phyloP scores from a whole-genome alignment of 1,284 basidiomycete species.

The Ceratobasidium theobromae region DNA sequence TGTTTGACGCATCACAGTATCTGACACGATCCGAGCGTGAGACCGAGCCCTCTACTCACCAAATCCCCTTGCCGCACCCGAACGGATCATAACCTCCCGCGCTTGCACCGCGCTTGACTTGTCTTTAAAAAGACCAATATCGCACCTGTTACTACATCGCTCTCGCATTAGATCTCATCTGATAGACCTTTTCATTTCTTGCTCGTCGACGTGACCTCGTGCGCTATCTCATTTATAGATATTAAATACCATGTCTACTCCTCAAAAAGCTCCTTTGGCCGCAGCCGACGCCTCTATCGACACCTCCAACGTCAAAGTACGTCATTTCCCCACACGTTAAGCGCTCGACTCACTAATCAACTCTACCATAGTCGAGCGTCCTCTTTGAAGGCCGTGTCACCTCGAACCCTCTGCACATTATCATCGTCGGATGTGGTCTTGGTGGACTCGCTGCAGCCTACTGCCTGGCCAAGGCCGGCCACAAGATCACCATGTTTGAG shows the following conservation, averaged over 20 bases:
- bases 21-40: conserved; percentile 26
- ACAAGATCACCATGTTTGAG: conserved; percentile 51
- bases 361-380: background rate
- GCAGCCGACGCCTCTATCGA: conserved; percentile 18
- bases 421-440: conserved; percentile 53
- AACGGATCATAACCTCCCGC: conserved; percentile 24
- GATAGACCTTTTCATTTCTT: background rate
- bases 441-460: conserved; percentile 53
- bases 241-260: background rate
- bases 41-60: conserved; percentile 27
- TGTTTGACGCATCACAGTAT: background rate
- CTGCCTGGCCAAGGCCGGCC: conserved; percentile 50
- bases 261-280: background rate
- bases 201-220: background rate
- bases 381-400: conserved; percentile 38
- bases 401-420: conserved; percentile 46
- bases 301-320: background rate
- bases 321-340: background rate
- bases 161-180: conserved; percentile 16
- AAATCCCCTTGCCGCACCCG: conserved; percentile 8
- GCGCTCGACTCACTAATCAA: background rate
- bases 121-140: background rate
- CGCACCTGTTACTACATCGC: conserved; percentile 2
- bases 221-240: background rate
- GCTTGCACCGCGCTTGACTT: conserved; percentile 2